Percentiles rank a stretch among this genome's conserved stretches.
Evolutionary conservation across 1,139 yeast genomes (phyloP).

Genomic region (Saccharomyces hybrid): DNA sequence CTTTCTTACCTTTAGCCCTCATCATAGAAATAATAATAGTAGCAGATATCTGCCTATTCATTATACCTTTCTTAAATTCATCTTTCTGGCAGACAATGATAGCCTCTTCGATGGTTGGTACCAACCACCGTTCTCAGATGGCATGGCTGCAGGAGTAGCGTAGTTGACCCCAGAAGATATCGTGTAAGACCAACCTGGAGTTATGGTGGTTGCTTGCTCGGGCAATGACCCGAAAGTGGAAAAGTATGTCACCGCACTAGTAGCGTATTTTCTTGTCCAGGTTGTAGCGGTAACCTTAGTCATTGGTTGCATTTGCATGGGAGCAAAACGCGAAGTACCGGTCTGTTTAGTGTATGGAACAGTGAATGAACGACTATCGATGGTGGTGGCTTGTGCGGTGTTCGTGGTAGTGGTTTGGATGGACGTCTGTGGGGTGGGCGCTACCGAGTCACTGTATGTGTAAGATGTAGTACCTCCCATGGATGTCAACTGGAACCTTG

Average conservation of each 20-base stretch:
- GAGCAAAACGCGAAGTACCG: slow-evolving; percentile 70
- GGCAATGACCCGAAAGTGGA: slow-evolving; percentile 40
- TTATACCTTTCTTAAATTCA: slow-evolving; percentile 10
- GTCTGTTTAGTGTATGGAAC: slow-evolving; percentile 71
- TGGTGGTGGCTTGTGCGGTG: slow-evolving; percentile 16
- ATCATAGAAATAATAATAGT: background rate
- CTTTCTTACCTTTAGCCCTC: background rate
- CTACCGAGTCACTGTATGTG: background rate
- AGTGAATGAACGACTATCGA: slow-evolving; percentile 35
- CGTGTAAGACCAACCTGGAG: slow-evolving; percentile 79
- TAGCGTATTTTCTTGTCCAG: slow-evolving; percentile 56
- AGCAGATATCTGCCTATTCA: background rate
- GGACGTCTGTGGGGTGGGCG: slow-evolving; percentile 35
- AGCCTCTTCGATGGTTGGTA: slow-evolving; percentile 35
- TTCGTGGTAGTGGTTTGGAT: slow-evolving; percentile 33
- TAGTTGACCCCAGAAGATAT: slow-evolving; percentile 55
- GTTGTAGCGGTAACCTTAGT: slow-evolving; percentile 56
- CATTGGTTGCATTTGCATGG: slow-evolving; percentile 87
- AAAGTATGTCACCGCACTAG: slow-evolving; percentile 59
- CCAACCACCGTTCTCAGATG: slow-evolving; percentile 49
- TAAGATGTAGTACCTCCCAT: slow-evolving; percentile 53
- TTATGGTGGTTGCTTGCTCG: slow-evolving; percentile 50
- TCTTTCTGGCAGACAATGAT: slow-evolving; percentile 34
- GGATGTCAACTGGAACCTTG: slow-evolving; percentile 56
- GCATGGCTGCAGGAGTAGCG: slow-evolving; percentile 63